These are phyloP conservation scores for Eucalyptus brandiana DNA, from an alignment of 345 rosid species.

Conservation along the genomic window DNA sequence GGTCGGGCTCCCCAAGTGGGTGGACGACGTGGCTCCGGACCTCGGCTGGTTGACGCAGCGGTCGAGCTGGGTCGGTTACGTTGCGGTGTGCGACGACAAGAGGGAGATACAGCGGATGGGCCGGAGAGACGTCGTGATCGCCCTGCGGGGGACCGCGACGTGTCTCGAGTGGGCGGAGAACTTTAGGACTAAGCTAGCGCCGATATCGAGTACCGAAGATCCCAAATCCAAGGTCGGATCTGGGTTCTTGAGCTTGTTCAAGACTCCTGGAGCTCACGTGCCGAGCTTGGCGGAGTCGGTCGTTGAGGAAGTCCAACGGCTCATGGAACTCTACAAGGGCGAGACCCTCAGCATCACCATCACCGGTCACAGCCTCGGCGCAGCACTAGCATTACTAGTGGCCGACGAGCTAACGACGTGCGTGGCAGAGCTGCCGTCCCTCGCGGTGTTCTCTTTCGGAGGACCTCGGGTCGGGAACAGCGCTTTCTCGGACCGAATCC, in stretches of 20 bases:
- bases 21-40: constrained; percentile 74
- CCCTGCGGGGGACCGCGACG: constrained; percentile 89
- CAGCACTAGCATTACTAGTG: constrained; percentile 64
- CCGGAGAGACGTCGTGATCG: constrained; percentile 82
- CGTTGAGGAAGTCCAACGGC: constrained; percentile 31
- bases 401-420: constrained; percentile 54
- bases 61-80: constrained; percentile 92
- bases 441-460: constrained; percentile 80
- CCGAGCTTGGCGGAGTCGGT: constrained; percentile 54
- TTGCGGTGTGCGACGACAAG: constrained; percentile 77
- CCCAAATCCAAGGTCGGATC: constrained; percentile 56
- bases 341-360: constrained; percentile 73
- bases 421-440: constrained; percentile 23
- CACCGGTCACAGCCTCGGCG: constrained; percentile 93
- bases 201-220: neutral
- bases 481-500: constrained; percentile 26
- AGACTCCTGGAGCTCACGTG: constrained; percentile 39
- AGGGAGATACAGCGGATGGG: constrained; percentile 93
- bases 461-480: constrained; percentile 85
- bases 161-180: constrained; percentile 98
- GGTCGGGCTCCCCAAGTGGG: constrained; percentile 74
- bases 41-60: constrained; percentile 91
- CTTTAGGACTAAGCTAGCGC: constrained; percentile 31
- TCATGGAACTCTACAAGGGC: constrained; percentile 46
- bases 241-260: constrained; percentile 72